Evolutionary conservation across 805 yeast species (phyloP).

Genomic region (Teunomyces tritomae): DNA sequence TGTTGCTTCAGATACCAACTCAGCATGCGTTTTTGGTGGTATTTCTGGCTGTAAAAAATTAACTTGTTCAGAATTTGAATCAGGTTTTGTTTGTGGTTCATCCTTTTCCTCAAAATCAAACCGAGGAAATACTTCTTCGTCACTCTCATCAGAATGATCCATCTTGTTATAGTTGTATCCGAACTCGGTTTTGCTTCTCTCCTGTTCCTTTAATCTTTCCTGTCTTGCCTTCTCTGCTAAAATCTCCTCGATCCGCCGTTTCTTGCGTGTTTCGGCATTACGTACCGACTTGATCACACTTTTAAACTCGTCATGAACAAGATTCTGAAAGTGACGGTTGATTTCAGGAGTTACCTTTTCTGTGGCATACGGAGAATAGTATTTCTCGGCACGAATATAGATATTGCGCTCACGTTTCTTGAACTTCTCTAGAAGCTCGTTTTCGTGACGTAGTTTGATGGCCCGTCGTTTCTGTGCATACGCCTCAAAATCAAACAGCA

Average conservation of each 20-base stretch:
- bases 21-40: no score
- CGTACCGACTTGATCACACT: constrained; percentile 32
- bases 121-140: constrained; percentile 8
- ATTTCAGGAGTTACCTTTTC: constrained; percentile 20
- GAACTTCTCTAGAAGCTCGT: constrained; percentile 15
- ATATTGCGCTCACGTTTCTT: constrained; percentile 25
- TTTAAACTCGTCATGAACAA: constrained; percentile 28
- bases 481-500: constrained; percentile 52
- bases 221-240: constrained; percentile 17
- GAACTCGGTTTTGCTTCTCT: constrained; percentile 27
- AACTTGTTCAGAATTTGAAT: no score
- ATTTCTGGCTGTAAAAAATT: no score
- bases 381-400: constrained; percentile 37
- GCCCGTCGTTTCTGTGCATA: constrained; percentile 49
- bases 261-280: constrained; percentile 18
- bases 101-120: constrained; percentile 11
- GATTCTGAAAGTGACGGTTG: constrained; percentile 17
- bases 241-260: constrained; percentile 12
- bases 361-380: constrained; percentile 37
- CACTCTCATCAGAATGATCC: constrained; percentile 12
- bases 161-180: constrained; percentile 24
- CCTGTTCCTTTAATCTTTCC: constrained; percentile 30
- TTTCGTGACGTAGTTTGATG: constrained; percentile 7
- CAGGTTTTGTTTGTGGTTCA: not conserved
- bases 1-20: no score